These are phyloP conservation scores for Colletotrichum paranaense DNA, from an alignment of 2,329 filamentous ascomycete species.

Conservation along the genomic window DNA sequence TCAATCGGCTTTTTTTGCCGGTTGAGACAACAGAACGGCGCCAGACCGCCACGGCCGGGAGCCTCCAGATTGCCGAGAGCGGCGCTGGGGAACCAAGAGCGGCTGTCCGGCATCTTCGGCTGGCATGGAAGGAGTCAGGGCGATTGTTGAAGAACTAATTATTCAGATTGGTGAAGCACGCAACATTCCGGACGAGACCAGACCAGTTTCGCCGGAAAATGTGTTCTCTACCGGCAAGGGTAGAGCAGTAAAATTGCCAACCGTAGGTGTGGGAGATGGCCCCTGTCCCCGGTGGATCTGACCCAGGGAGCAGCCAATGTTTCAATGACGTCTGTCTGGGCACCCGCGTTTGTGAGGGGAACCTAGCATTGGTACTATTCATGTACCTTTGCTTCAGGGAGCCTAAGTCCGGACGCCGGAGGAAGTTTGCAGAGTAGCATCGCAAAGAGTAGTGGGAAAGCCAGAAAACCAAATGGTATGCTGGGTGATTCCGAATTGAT, in stretches of 20 bases:
- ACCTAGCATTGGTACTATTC: constrained; percentile 1
- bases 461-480: neutral
- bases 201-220: constrained; percentile 1
- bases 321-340: constrained; percentile 31
- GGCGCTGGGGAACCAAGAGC: neutral
- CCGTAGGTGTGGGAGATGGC: neutral
- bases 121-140: neutral
- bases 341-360: constrained; percentile 7
- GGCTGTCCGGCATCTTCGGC: constrained; percentile 27
- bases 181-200: neutral
- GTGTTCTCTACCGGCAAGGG: neutral
- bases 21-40: constrained; percentile 22
- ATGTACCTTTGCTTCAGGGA: neutral
- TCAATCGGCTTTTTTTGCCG: constrained; percentile 28
- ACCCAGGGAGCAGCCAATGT: constrained; percentile 1
- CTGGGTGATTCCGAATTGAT: no score
- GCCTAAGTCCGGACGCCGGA: neutral
- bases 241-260: neutral
- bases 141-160: neutral
- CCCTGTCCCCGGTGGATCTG: constrained; percentile 19
- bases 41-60: constrained; percentile 6
- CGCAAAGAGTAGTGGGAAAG: no score
- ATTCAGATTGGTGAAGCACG: neutral
- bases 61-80: constrained; percentile 14
- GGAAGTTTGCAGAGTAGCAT: neutral